Evolutionary conservation across 306 rosid genomes (phyloP).

Genomic region (Castanea crenata): DNA sequence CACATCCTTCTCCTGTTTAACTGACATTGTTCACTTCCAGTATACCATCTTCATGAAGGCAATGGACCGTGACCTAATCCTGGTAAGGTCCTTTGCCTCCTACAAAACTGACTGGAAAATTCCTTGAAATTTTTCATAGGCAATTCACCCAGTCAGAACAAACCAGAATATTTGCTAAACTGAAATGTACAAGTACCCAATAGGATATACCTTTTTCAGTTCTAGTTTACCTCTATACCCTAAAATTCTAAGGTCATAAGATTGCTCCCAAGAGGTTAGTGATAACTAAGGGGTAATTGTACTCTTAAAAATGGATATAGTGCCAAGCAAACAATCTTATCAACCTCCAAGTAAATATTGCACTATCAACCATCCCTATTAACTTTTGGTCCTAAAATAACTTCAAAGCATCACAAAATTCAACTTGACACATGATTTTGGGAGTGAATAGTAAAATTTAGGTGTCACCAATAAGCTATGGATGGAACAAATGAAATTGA

Average conservation of each 20-base stretch:
- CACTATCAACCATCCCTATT: not conserved
- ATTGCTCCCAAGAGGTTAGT: not conserved
- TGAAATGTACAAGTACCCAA: not conserved
- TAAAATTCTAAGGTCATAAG: not conserved
- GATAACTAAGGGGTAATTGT: not conserved
- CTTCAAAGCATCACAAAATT: not conserved
- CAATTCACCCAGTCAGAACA: too few relatives aligned
- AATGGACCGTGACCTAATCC: not conserved
- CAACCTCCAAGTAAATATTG: not conserved
- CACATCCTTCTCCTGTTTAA: not conserved
- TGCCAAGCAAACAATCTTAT: not conserved
- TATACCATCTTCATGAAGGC: not conserved
- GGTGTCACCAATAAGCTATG: not conserved
- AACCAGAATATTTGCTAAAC: too few relatives aligned
- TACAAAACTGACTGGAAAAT: too few relatives aligned
- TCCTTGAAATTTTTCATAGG: not conserved
- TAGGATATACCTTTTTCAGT: not conserved
- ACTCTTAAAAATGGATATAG: not conserved
- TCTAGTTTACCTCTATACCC: not conserved
- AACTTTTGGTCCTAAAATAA: not conserved
- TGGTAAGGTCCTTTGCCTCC: not conserved
- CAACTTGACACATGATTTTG: not conserved
- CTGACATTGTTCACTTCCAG: not conserved
- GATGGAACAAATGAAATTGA: not conserved
- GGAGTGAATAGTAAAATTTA: not conserved